Evolutionary conservation across 208 protist species (phyloP), one percentile per base, ranked within the genome.

Genomic region (Trypanosoma caninum): DNA sequence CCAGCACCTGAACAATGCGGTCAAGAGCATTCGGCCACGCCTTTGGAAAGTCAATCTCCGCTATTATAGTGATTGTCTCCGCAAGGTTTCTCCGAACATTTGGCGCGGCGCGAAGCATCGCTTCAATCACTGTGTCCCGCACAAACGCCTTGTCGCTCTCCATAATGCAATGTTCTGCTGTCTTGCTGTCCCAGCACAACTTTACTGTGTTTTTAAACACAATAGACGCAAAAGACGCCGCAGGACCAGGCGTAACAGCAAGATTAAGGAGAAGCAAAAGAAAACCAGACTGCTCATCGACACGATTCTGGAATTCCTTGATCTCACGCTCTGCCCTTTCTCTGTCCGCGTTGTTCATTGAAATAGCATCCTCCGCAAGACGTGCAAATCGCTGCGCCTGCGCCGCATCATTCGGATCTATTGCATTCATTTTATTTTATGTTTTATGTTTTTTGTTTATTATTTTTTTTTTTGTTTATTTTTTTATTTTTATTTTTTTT

Each of bases 41-140:
- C 2, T 58, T 48, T 14, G 97, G 97, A 57, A 98, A 98, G 71
- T 98, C 97, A 16, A 78, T 54, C 30, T 87, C 58, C 9, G 87
- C 82, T 50, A 98, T 97, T 28, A 96, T 68, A 33, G 83, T 62
- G 41, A 98, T 80, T 25, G 93, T 76, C 54, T 95, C 95, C 0
- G 84, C 78, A n/a, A 98, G 70, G 62, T 96, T 95, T 48, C 77
- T 69, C 66, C 96, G 91, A 10, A 97, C 56, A 10, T 52, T 59
- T 3, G 59, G 16, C 0, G 80, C 46, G 20, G 79, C 61, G 22
- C 23, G 23, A 31, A 98, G 61, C 80, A 98, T 83, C 11, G 69
- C 53, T 6, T 37, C 11, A 50, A 89, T 80, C 35, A 95, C 80
- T 16, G 55, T 68, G 1, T 76, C 59, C 8, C 86, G 80, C 31